Evolutionary conservation across 2,329 filamentous ascomycete genomes (phyloP).

Genomic region (Pseudogymnoascus sp.): DNA sequence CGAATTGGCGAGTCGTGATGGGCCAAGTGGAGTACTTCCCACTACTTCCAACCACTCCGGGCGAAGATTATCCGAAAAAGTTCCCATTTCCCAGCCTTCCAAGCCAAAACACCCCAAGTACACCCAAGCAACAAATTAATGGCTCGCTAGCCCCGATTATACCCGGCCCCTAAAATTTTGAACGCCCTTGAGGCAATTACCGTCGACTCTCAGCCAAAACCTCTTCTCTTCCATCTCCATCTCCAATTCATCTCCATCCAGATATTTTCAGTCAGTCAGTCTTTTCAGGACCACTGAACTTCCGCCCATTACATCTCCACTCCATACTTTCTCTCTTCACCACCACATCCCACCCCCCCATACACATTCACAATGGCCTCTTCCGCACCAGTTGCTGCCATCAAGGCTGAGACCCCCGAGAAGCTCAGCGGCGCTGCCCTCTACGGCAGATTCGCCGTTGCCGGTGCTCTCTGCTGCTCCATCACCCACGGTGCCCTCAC

Average conservation of each 20-base stretch:
- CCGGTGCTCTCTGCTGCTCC: constrained; percentile 95
- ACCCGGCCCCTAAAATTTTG: constrained; percentile 5
- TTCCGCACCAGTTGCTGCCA: neutral
- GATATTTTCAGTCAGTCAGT: neutral
- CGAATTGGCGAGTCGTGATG: constrained; percentile 5
- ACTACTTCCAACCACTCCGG: neutral
- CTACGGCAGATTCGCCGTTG: constrained; percentile 94
- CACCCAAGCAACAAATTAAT: neutral
- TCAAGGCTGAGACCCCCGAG: constrained; percentile 25
- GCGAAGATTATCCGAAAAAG: neutral
- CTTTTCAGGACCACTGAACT: constrained; percentile 3
- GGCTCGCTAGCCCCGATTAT: neutral
- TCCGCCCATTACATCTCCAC: neutral
- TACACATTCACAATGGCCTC: neutral
- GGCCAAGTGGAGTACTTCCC: neutral
- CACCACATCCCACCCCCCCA: neutral
- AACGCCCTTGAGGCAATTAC: constrained; percentile 3
- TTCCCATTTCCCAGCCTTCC: neutral
- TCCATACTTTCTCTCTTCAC: neutral
- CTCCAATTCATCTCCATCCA: neutral
- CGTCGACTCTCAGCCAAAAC: constrained; percentile 9
- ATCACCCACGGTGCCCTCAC: constrained; percentile 95
- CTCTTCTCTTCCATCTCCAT: constrained; percentile 1
- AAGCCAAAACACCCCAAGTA: no score
- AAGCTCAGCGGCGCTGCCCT: constrained; percentile 59